Conservation (phyloP, 1,284 basidiomycete species). For the Melampsora abietis-canadensis region DNA sequence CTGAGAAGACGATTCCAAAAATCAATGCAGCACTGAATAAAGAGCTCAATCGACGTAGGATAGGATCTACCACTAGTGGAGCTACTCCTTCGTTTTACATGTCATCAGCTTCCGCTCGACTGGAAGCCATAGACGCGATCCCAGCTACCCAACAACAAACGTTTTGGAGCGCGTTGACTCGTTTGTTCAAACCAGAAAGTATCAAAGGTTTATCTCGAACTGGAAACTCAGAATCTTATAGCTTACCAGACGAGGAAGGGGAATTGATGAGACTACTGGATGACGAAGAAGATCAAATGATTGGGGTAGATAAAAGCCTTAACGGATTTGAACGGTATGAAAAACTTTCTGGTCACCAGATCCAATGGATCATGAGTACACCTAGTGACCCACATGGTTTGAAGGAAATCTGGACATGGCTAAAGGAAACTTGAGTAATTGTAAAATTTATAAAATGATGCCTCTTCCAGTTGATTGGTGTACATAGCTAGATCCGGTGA, state of each 20-base stretch:
- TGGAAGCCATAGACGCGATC: conserved; percentile 33
- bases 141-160: conserved; percentile 27
- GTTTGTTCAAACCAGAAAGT: conserved; percentile 1
- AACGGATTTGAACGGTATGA: conserved; percentile 28
- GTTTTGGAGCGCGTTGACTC: conserved; percentile 2
- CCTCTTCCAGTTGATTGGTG: too few species aligned
- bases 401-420: too few species aligned
- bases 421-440: too few species aligned
- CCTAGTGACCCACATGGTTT: too few species aligned
- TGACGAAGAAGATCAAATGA: conserved; percentile 21
- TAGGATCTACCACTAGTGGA: conserved; percentile 10
- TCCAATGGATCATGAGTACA: conserved; percentile 16
- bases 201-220: conserved; percentile 15
- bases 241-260: conserved; percentile 27
- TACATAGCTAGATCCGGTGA: too few species aligned
- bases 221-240: neutral
- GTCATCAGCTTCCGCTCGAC: conserved; percentile 11
- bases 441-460: too few species aligned
- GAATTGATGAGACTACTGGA: conserved; percentile 27
- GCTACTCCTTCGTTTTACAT: neutral
- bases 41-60: conserved; percentile 36
- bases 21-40: conserved; percentile 23
- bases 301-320: conserved; percentile 12
- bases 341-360: conserved; percentile 13
- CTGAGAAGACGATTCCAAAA: conserved; percentile 15